Evolutionary conservation across 1,284 basidiomycete genomes (phyloP).

Genomic region (Apiotrichum mycotoxinovorans): DNA sequence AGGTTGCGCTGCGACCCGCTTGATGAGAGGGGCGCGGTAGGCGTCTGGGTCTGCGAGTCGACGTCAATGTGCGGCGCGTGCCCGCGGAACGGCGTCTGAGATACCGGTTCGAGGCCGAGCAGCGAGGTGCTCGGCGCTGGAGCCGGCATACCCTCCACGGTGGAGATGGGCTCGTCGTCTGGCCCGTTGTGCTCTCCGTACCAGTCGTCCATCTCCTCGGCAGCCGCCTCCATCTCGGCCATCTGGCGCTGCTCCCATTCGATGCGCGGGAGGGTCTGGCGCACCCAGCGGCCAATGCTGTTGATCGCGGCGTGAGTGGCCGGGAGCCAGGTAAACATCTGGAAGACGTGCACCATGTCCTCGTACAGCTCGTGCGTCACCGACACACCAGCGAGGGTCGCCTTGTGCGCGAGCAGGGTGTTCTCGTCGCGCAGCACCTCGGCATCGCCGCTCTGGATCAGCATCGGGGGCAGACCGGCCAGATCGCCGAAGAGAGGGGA

Average conservation of each 20-base stretch:
- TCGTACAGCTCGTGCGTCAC: slow-evolving; percentile 91
- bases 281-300: slow-evolving; percentile 58
- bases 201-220: slow-evolving; percentile 9
- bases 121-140: neutral
- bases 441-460: slow-evolving; percentile 90
- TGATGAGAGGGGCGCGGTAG: neutral
- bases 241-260: slow-evolving; percentile 27
- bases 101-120: neutral
- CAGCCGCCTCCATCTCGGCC: slow-evolving; percentile 5
- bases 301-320: slow-evolving; percentile 67
- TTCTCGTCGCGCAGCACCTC: slow-evolving; percentile 92
- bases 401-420: slow-evolving; percentile 90
- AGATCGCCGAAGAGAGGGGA: slow-evolving; percentile 94
- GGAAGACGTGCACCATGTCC: slow-evolving; percentile 89
- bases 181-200: neutral
- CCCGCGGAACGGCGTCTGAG: neutral
- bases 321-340: slow-evolving; percentile 77
- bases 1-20: too few species aligned
- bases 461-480: slow-evolving; percentile 76
- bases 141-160: neutral
- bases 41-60: neutral
- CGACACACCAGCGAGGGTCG: slow-evolving; percentile 76
- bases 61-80: slow-evolving; percentile 2
- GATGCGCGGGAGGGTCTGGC: slow-evolving; percentile 65
- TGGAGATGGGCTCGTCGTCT: neutral